Conservation (phyloP, 2,329 filamentous ascomycete species). For the Ceratocystiopsis sp. region DNA sequence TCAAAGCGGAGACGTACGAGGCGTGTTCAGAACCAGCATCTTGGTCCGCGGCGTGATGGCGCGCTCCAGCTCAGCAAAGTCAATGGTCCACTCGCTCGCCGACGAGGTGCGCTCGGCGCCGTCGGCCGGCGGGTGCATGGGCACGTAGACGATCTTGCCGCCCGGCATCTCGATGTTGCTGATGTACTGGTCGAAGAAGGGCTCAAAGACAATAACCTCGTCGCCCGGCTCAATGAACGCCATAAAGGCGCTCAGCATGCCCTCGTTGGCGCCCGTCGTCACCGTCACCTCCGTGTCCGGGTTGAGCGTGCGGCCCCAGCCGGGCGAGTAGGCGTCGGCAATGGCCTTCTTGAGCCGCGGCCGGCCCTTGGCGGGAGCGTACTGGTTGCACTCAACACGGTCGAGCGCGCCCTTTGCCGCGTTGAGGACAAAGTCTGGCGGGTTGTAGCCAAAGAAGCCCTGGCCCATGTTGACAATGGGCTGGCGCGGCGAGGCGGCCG, state of each 20-base stretch:
- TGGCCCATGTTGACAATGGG: slow-evolving; percentile 38
- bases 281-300: slow-evolving; percentile 89
- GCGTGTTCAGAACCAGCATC: slow-evolving; percentile 86
- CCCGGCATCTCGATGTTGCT: slow-evolving; percentile 98
- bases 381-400: slow-evolving; percentile 93
- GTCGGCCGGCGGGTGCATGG: slow-evolving; percentile 73
- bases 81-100: slow-evolving; percentile 73
- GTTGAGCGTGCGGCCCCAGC: slow-evolving; percentile 67
- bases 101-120: slow-evolving; percentile 67
- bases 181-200: slow-evolving; percentile 98
- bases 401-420: slow-evolving; percentile 83
- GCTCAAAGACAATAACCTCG: slow-evolving; percentile 95
- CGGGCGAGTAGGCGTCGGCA: slow-evolving; percentile 78
- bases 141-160: slow-evolving; percentile 86
- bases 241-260: slow-evolving; percentile 97
- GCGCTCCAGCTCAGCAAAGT: slow-evolving; percentile 65
- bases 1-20: slow-evolving; percentile 22
- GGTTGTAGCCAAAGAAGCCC: slow-evolving; percentile 83
- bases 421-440: slow-evolving; percentile 74
- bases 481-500: slow-evolving; percentile 29
- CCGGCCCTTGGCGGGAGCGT: slow-evolving; percentile 86
- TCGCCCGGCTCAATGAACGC: slow-evolving; percentile 87
- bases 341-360: slow-evolving; percentile 86
- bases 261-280: slow-evolving; percentile 81
- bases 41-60: slow-evolving; percentile 77